Evolutionary conservation across 1,139 yeast species (phyloP).

Genomic region (Taphrina pruni): DNA sequence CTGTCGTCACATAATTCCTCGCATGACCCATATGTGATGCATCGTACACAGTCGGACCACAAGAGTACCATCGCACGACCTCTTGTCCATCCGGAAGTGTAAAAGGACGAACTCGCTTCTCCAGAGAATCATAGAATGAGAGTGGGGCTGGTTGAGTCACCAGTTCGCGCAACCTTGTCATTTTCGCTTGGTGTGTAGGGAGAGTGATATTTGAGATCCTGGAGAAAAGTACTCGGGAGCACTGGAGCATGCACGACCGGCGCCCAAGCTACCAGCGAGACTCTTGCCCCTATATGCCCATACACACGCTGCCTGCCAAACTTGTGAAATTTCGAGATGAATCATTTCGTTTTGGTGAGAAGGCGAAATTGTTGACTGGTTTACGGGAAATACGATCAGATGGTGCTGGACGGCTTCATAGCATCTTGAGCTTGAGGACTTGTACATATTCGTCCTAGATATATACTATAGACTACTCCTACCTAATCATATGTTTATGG

Average conservation of each 20-base stretch:
- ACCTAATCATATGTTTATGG: neutral
- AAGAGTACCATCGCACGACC: constrained; percentile 85
- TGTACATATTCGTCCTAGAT: neutral
- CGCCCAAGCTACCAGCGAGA: neutral
- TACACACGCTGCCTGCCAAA: neutral
- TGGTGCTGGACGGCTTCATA: neutral
- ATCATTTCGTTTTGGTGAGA: neutral
- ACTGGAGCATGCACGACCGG: constrained; percentile 16
- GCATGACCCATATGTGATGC: constrained; percentile 99
- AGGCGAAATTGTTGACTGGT: neutral
- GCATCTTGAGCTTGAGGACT: neutral
- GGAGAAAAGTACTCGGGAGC: neutral
- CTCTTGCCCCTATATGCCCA: neutral
- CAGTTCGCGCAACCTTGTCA: constrained; percentile 12
- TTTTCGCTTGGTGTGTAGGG: neutral
- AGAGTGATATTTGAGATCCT: neutral
- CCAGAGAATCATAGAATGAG: constrained; percentile 30
- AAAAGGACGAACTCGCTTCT: constrained; percentile 30
- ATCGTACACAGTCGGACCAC: constrained; percentile 99
- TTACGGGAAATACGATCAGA: constrained; percentile 2
- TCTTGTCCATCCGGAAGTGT: constrained; percentile 8
- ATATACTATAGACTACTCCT: constrained; percentile 1
- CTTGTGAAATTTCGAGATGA: neutral
- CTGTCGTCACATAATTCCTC: constrained; percentile 90
- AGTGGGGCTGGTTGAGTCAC: constrained; percentile 20